Evolutionary conservation across 2,329 filamentous ascomycete species (phyloP).

Genomic region (Neonectria magnoliae): DNA sequence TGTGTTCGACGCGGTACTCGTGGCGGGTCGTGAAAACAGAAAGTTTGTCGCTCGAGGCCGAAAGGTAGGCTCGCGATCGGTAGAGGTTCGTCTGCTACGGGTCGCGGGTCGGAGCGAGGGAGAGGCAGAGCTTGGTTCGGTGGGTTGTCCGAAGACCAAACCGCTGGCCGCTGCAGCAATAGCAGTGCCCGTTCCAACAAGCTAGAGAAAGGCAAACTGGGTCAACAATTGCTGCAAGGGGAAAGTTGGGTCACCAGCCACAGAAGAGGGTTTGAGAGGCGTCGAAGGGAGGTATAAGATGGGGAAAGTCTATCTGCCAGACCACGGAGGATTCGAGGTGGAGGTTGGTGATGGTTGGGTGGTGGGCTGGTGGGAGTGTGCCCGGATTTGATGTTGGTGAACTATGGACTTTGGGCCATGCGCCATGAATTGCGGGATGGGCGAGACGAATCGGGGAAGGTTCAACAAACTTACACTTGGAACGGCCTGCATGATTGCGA

Average conservation of each 20-base stretch:
- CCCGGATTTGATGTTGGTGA: conserved; percentile 28
- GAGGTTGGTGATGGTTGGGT: conserved; percentile 35
- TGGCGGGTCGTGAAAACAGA: conserved; percentile 54
- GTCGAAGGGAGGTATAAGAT: conserved; percentile 30
- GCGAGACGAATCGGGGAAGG: conserved; percentile 22
- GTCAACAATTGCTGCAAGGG: conserved; percentile 36
- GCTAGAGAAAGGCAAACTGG: conserved; percentile 51
- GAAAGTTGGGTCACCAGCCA: conserved; percentile 32
- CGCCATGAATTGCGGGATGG: conserved; percentile 12
- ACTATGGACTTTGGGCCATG: conserved; percentile 1
- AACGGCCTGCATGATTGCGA: conserved; percentile 64
- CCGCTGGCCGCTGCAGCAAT: conserved; percentile 69
- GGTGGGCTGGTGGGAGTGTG: conserved; percentile 25
- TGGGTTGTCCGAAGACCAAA: conserved; percentile 66
- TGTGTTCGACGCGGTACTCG: conserved; percentile 51
- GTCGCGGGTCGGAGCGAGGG: conserved; percentile 41
- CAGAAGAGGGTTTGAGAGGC: conserved; percentile 34
- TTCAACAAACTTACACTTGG: conserved; percentile 57
- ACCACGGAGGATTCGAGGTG: conserved; percentile 34
- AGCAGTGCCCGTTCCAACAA: conserved; percentile 70
- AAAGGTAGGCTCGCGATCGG: conserved; percentile 48
- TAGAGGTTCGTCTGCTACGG: conserved; percentile 45
- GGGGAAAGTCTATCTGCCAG: conserved; percentile 39
- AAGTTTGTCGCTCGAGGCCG: conserved; percentile 40
- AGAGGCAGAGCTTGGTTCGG: conserved; percentile 51